These are phyloP conservation scores for Wickerhamomyces sp. DNA, from an alignment of 1,139 yeast genomes.

Conservation along the genomic window DNA sequence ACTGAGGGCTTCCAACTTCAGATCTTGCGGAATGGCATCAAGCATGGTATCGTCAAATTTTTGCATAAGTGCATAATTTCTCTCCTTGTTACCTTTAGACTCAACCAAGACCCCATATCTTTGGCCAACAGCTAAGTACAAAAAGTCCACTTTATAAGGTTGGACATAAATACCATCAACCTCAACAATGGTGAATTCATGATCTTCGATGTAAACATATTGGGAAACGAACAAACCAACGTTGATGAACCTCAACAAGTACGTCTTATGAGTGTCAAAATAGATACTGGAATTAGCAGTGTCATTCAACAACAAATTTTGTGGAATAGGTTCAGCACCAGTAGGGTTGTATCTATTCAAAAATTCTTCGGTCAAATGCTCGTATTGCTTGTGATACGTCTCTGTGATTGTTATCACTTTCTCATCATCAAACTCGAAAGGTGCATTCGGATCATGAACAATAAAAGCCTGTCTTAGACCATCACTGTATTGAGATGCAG, in stretches of 20 bases:
- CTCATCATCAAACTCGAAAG: slow-evolving; percentile 61
- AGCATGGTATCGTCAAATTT: slow-evolving; percentile 61
- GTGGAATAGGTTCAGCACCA: slow-evolving; percentile 80
- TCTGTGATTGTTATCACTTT: slow-evolving; percentile 52
- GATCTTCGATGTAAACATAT: slow-evolving; percentile 62
- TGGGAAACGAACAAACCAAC: slow-evolving; percentile 72
- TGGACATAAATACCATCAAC: slow-evolving; percentile 67
- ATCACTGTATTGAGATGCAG: slow-evolving; percentile 71
- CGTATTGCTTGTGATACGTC: slow-evolving; percentile 52
- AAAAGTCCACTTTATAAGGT: slow-evolving; percentile 49
- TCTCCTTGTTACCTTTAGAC: slow-evolving; percentile 39
- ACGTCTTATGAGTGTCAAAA: slow-evolving; percentile 58
- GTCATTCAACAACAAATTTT: slow-evolving; percentile 59
- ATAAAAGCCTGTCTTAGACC: slow-evolving; percentile 72
- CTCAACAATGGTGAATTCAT: slow-evolving; percentile 61
- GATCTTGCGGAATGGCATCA: slow-evolving; percentile 52
- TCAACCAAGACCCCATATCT: slow-evolving; percentile 58
- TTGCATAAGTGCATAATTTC: slow-evolving; percentile 59
- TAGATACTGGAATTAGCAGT: slow-evolving; percentile 51
- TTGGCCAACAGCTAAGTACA: slow-evolving; percentile 69
- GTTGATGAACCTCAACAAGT: slow-evolving; percentile 57
- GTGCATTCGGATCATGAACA: slow-evolving; percentile 49
- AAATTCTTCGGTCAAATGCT: slow-evolving; percentile 41
- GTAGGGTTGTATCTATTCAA: slow-evolving; percentile 67
- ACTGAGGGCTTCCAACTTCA: slow-evolving; percentile 50